phyloP scores from a whole-genome alignment of 106 monocot species.

The Platanthera guangdongensis region DNA sequence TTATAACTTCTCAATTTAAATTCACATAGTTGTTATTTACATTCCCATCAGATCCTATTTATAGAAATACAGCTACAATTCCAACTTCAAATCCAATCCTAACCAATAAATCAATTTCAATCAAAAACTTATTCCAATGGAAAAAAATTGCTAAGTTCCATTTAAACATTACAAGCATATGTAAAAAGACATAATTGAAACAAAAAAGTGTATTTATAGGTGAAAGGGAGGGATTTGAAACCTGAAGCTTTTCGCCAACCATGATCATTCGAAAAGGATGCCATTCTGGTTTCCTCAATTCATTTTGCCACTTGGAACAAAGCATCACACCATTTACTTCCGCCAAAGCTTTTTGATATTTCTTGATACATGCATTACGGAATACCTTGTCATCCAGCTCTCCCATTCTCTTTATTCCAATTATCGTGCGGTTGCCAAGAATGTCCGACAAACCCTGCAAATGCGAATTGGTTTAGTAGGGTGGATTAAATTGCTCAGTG shows the following conservation, averaged over 20 bases:
- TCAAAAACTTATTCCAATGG: too few species aligned
- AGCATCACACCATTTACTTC: conserved; percentile 26
- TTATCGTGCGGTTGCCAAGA: background rate
- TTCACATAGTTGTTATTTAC: too few species aligned
- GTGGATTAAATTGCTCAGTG: background rate
- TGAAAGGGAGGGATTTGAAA: conserved; percentile 5
- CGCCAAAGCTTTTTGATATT: conserved; percentile 23
- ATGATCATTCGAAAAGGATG: conserved; percentile 34
- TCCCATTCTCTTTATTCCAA: conserved; percentile 51
- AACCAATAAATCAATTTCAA: too few species aligned
- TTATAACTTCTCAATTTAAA: too few species aligned
- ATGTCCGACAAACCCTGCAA: conserved; percentile 26
- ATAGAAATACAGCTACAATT: too few species aligned
- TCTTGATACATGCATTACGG: conserved; percentile 23
- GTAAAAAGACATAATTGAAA: too few species aligned
- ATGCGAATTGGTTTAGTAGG: background rate
- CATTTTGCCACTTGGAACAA: conserved; percentile 45
- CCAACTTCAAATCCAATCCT: too few species aligned
- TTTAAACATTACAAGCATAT: too few species aligned
- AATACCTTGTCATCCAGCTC: conserved; percentile 34
- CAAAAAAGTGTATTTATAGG: too few species aligned
- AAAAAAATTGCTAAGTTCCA: too few species aligned
- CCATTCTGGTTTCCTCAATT: conserved; percentile 44
- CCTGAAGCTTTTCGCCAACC: conserved; percentile 36
- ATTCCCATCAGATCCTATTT: too few species aligned